Evolutionary conservation across 164 flowering plant genomes (phyloP).

Genomic region (Vitis vinifera): ASM3070453v1 NC_081817.1:29391001-29391500

Average conservation of each 20-base stretch:
- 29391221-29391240: not conserved
- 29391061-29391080: constrained; percentile 22
- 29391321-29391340: constrained; percentile 49
- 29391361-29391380: constrained; percentile 22
- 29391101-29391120: constrained; percentile 50
- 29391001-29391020: constrained; percentile 22
- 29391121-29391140: constrained; percentile 44
- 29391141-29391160: constrained; percentile 51
- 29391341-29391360: constrained; percentile 29
- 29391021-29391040: constrained; percentile 10
- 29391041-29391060: constrained; percentile 18
- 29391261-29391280: not conserved
- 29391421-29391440: constrained; percentile 38
- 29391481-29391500: constrained; percentile 27
- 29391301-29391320: constrained; percentile 6
- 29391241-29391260: not conserved
- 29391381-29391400: constrained; percentile 45
- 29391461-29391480: constrained; percentile 36
- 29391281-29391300: not conserved
- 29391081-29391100: constrained; percentile 42
- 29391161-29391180: constrained; percentile 41
- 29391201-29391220: constrained; percentile 29
- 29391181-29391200: constrained; percentile 39
- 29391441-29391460: constrained; percentile 33
- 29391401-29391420: constrained; percentile 41